These are phyloP conservation scores for Phytophthora sp. DNA, from an alignment of 352 stramenopile species.

Conservation along the genomic window DNA sequence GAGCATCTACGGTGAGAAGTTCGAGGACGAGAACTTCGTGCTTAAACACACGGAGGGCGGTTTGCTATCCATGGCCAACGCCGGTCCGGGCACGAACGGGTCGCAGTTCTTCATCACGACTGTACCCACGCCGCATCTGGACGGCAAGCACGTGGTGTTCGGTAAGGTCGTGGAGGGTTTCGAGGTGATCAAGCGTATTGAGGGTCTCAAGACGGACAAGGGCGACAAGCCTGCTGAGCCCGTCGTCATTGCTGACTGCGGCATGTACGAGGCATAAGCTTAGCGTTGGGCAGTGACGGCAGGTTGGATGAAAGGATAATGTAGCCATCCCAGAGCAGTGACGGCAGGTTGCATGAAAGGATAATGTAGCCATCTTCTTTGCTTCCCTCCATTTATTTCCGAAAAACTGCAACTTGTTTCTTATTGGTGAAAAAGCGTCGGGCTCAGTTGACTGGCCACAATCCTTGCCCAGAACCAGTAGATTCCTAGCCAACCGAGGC, in stretches of 20 bases:
- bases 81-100: conserved; percentile 95
- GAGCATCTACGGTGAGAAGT: conserved; percentile 94
- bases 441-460: conserved; percentile 43
- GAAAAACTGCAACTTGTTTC: not conserved
- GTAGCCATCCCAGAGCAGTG: too few relatives aligned
- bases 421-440: conserved; percentile 45
- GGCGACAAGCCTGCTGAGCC: conserved; percentile 92
- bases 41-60: conserved; percentile 96
- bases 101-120: conserved; percentile 98
- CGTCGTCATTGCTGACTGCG: conserved; percentile 97
- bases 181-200: conserved; percentile 93
- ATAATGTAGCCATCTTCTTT: conserved; percentile 38
- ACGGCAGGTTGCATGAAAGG: too few relatives aligned
- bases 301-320: too few relatives aligned
- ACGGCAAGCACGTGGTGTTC: conserved; percentile 99
- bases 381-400: conserved; percentile 1
- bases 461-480: too few relatives aligned
- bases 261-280: conserved; percentile 64
- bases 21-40: conserved; percentile 98
- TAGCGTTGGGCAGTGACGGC: too few relatives aligned
- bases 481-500: conserved; percentile 24
- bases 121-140: conserved; percentile 94
- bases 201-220: conserved; percentile 89
- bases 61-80: conserved; percentile 97
- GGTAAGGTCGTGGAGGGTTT: conserved; percentile 92